Conservation (phyloP, 2,329 filamentous ascomycete species). For the Ramularia collo-cygni region DNA sequence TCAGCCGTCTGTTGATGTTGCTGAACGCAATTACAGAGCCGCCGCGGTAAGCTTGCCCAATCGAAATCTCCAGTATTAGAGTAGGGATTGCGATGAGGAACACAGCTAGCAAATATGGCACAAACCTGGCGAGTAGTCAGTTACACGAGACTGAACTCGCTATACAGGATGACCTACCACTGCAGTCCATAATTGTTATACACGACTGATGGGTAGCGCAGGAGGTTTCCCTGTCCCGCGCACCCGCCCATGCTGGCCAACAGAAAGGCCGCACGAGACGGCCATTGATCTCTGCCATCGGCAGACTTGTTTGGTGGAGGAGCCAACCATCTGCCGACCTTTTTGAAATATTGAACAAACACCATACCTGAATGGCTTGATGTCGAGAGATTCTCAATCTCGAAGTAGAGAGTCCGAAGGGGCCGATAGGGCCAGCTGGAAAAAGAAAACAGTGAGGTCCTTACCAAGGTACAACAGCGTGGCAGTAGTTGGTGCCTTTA, state of each 20-base stretch:
- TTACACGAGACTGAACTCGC: too few species aligned
- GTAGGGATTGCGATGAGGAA: slow-evolving; percentile 52
- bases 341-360: slow-evolving; percentile 5
- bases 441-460: too few species aligned
- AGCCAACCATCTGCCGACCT: slow-evolving; percentile 8
- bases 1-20: slow-evolving; percentile 47
- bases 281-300: slow-evolving; percentile 49
- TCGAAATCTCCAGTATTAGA: slow-evolving; percentile 49
- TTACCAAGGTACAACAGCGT: too few species aligned
- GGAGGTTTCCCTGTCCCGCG: slow-evolving; percentile 51
- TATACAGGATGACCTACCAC: too few species aligned
- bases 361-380: slow-evolving; percentile 4
- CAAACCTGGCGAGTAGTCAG: too few species aligned
- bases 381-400: too few species aligned
- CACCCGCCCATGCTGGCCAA: slow-evolving; percentile 54
- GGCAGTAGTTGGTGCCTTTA: too few species aligned
- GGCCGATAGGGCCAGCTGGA: too few species aligned
- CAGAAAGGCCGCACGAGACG: slow-evolving; percentile 48
- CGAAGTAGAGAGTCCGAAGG: too few species aligned
- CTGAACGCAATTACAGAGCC: slow-evolving; percentile 25
- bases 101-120: slow-evolving; percentile 52
- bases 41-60: slow-evolving; percentile 47
- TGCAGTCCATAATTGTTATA: slow-evolving; percentile 56
- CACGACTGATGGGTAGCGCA: slow-evolving; percentile 52
- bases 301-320: slow-evolving; percentile 21